Evolutionary conservation across 176 grass and related monocot genomes (phyloP).

Genomic region (Puccinellia tenuiflora): DNA sequence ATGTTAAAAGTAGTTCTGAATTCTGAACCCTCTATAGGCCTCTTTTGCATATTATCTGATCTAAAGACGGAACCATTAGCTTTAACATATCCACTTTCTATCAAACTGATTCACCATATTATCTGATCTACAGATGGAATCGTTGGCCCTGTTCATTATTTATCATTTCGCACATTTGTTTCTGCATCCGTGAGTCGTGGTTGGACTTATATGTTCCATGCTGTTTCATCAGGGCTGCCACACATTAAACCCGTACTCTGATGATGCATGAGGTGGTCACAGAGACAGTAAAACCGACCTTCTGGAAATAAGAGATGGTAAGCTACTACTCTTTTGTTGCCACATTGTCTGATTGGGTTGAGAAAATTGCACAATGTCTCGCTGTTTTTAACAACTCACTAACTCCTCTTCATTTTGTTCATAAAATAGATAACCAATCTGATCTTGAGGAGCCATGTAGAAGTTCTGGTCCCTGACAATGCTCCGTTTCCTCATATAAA

Average conservation of each 20-base stretch:
- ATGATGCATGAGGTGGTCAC: not conserved
- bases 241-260: not conserved
- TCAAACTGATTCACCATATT: not conserved
- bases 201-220: not conserved
- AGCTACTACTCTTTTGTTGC: not conserved
- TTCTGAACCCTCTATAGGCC: not conserved
- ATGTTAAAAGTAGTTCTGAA: not conserved
- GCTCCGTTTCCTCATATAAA: slow-evolving; percentile 52
- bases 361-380: too few relatives aligned
- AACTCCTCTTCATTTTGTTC: slow-evolving; percentile 32
- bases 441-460: slow-evolving; percentile 7
- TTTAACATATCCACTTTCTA: not conserved
- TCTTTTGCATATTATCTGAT: not conserved
- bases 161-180: not conserved
- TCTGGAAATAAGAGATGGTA: slow-evolving; percentile 23
- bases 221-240: slow-evolving; percentile 2
- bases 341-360: too few relatives aligned
- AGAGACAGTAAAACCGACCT: not conserved
- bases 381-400: slow-evolving; percentile 7
- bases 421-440: slow-evolving; percentile 19
- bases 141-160: not conserved
- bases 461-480: slow-evolving; percentile 41
- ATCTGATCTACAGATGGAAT: too few relatives aligned
- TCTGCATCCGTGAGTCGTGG: not conserved
- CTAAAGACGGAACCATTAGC: not conserved